Base-by-base conservation (phyloP, 176 grass and related monocot species). In the Triticum turgidum region DNA sequence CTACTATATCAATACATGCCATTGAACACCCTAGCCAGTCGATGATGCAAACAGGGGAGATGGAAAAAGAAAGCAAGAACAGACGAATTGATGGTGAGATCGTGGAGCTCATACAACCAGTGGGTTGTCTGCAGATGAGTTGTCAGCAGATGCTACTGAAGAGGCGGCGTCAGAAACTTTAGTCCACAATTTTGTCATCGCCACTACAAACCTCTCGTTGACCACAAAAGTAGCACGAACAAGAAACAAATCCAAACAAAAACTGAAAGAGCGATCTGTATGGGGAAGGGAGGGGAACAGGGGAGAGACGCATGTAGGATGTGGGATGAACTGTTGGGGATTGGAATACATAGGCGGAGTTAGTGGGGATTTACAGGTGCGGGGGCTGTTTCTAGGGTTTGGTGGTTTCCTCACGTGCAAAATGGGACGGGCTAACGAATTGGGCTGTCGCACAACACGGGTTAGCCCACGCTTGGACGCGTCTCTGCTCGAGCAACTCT, bases 161-260 rank as follows among this genome's bases (percentile, higher is more conserved):
- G 39, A 42, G 39, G 39, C 39, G 9, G 1, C 9, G 0, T 42
- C 1, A 42, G 2, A 42, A 93, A 93, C 88, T 93, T 86, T 93
- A 93, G 89, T 93, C 89, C 89, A 91, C 73, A 6, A 42, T 54
- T 76, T 86, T 88, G 79, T 93, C 92, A 84, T 93, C 92, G 89
- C 52, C 41, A 76, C 91, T 39, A 75, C 78, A 73, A 4, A 68
- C 5, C 39, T 12, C 38, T 18, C 2, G 29, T 73, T 34, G 9
- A 15, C 22, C 24, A 83, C 5, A 3, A 7, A 45, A 47, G 1
- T 12, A 41, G 39, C 39, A 42, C 0, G 10, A 30, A 73, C 0
- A 39, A 38, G 5, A 83, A 4, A 5, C 1, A 70, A 38, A 69
- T 37, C 3, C 5, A 69, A 30, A 1, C 25, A 14, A 56, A 10